Evolutionary conservation across 768 basidiomycete genomes (phyloP), one percentile per base, ranked within the genome.

Genomic region (Leucocoprinus sp.): DNA sequence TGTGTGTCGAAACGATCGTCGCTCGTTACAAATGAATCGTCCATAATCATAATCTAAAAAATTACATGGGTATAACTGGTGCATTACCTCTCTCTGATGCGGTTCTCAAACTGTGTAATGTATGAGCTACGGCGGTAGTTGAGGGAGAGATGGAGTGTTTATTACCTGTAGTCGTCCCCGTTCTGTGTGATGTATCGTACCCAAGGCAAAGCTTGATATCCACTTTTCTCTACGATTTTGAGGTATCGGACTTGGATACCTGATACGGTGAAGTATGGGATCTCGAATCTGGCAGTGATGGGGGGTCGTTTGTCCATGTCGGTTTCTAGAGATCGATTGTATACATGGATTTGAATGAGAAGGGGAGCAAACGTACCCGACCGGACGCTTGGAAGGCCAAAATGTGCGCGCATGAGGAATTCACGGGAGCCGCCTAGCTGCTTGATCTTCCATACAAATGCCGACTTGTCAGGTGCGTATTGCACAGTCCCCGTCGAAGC

Each of bases 381-480:
- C 59, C 83, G 82, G 12, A 98, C 96, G 55, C 87, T 90, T 0
- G 96, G 96, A 35, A 99, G 67, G 39, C 93, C 93, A 62, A 98
- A 98, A 60, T 98, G 96, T 0, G 96, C 96, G 8, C 96, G 76
- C 95, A 98, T 97, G 44, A 97, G 74, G 67, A 93, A 98, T 60
- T 99, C 96, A 29, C 91, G 80, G 28, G 90, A 90, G 4, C 96
- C 96, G 4, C 90, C 93, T 0, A 99, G 76, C 60, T 95, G 91
- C 63, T 98, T 98, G 65, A 99, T 97, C 67, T 97, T 97, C 96
- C 96, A 98, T 1, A 97, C 89, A 57, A 98, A 98, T 2, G 93
- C 92, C 14, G 91, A 91, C 64, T 97, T 98, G 62, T 99, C 96
- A 0, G 95, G 96, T 1, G 87, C 93, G 58, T 99, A 98, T 52